Base-by-base conservation (phyloP, 2,329 filamentous ascomycete species). In the Diaporthe ampelina region DNA sequence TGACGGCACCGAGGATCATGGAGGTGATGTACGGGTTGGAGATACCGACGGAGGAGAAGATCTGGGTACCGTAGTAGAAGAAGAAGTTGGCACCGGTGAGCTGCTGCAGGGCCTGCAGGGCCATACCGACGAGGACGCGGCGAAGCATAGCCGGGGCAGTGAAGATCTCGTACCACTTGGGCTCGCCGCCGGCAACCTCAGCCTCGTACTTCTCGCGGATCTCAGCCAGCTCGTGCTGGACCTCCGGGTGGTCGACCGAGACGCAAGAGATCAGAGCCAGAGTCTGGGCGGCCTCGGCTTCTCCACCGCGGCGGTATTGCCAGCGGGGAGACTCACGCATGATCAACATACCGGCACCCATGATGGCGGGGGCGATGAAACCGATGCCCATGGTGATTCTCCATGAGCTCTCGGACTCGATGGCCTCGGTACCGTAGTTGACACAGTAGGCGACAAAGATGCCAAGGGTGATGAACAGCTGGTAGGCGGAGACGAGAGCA, bases 21-120 rank as follows among this genome's bases (percentile, higher is more conserved):
- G 93, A 91, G 0, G 90, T 92, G 73, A 90, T 84, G 78, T 92
- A 93, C 24, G 90, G 89, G 81, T 94, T 92, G 1, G 87, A 81
- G 61, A 94, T 87, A 74, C 92, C 92, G 4, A 92, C 91, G 0
- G 91, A 89, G 72, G 88, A 75, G 81, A 95, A 95, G 79, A 95
- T 89, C 13, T 89, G 90, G 11, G 90, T 89, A n/a, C 89, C 89
- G 79, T 93, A 94, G 82, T 91, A 91, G 79, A 91, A 76, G 74
- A 76, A 76, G 73, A 73, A 76, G 69, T 88, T 89, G 72, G 87
- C 86, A 57, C 91, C 92, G 0, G 91, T 93, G 75, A 93, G 88
- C 79, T 94, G 93, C 82, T 94, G 92, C 8, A 93, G 83, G 75
- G 90, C 90, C 76, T 94, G 91, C 6, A 94, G 85, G 0, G 82